Base-by-base conservation (phyloP, 352 stramenopile species). In the Pythium biforme region DNA sequence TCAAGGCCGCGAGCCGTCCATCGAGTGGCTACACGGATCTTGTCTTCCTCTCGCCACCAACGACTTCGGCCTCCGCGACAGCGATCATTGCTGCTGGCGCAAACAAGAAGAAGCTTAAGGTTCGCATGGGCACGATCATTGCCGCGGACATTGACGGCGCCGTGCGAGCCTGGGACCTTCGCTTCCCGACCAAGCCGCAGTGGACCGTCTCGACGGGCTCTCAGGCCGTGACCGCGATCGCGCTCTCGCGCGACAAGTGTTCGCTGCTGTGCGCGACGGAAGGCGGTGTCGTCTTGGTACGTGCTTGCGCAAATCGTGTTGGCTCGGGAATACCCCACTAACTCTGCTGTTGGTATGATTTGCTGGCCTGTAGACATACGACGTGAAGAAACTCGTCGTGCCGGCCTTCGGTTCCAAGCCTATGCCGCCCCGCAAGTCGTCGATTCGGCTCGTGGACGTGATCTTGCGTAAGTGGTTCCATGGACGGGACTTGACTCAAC, bases 21-120 rank as follows among this genome's bases (percentile, higher is more conserved):
- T 89, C 81, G 0, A 81, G 74, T 22, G 84, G 84, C 7, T 93
- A 93, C 71, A 88, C 81, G n/a, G 82, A 90, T 57, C 40, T 93
- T n/a, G 40, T 91, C 19, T 93, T 84, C 20, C 55, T 84, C 14
- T 58, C 68, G 3, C 40, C 40, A 17, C 4, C 41, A 22, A 31
- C 25, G 27, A 25, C 27, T 9, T 12, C 37, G 6, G 20, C 15
- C 7, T 26, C 27, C 41, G 11, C 61, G 4, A 0, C 47, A 46
- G 19, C 34, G 37, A 22, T 41, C n/a, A 23, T 15, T 45, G 48
- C 19, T 14, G 6, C 37, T 2, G 23, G 31, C 14, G 20, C 10
- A 22, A 45, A 15, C 2, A 68, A 48, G 10, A 43, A 39, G 39
- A 58, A 59, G 43, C 12, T n/a, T 3, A 69, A 68, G 20, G 23